These are phyloP conservation scores for Haplosporangium sp. DNA, from an alignment of 371 early-diverging fungal genomes.

Conservation along the genomic window DNA sequence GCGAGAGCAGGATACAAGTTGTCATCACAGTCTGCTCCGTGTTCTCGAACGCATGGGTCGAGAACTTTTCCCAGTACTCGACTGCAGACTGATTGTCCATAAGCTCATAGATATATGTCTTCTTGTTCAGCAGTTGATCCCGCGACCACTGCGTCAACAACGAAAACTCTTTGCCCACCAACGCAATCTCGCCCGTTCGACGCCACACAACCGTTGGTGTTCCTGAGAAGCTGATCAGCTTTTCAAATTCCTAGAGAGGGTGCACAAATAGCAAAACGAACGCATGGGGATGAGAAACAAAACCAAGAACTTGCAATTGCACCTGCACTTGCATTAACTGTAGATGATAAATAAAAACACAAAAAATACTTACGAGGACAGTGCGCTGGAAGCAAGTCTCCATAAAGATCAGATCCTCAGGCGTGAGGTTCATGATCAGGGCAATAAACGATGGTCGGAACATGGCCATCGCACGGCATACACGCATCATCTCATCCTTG, in stretches of 20 bases:
- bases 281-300: background rate
- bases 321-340: no score
- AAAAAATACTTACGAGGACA: conserved; percentile 65
- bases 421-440: conserved; percentile 88
- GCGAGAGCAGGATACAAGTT: conserved; percentile 77
- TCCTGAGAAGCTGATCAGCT: conserved; percentile 89
- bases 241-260: conserved; percentile 82
- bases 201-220: conserved; percentile 97
- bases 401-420: conserved; percentile 92
- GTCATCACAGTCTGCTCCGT: conserved; percentile 84
- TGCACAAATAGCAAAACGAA: background rate
- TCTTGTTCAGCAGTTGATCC: conserved; percentile 76
- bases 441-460: conserved; percentile 93
- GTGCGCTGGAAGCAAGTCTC: conserved; percentile 94
- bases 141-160: conserved; percentile 88
- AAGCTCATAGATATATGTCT: conserved; percentile 87
- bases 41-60: conserved; percentile 90
- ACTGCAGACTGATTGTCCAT: conserved; percentile 92
- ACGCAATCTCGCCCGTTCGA: conserved; percentile 89
- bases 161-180: conserved; percentile 93
- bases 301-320: no score
- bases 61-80: conserved; percentile 93
- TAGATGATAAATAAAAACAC: background rate
- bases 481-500: conserved; percentile 84
- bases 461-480: conserved; percentile 86